Percentiles rank a stretch among this genome's conserved stretches.
phyloP scores from a whole-genome alignment of 2,329 filamentous ascomycete genomes.

The Graphiopsis chlorocephala region DNA sequence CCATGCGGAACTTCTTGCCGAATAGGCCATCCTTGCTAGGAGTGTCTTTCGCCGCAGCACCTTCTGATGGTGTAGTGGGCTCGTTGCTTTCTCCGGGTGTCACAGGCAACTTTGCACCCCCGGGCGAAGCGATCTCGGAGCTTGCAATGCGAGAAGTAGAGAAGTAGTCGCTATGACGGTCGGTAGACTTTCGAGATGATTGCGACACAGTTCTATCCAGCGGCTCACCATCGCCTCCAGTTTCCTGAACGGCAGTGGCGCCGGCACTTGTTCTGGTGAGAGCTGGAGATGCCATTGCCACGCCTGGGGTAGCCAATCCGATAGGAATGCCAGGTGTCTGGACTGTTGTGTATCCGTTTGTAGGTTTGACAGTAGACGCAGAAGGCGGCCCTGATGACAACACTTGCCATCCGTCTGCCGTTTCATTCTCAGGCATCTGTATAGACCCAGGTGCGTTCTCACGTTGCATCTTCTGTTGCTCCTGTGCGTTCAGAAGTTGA shows the following conservation, averaged over 20 bases:
- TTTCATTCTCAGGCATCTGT: conserved; percentile 47
- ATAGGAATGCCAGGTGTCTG: conserved; percentile 76
- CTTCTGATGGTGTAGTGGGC: conserved; percentile 47
- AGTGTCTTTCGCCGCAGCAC: conserved; percentile 50
- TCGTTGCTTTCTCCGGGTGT: conserved; percentile 34
- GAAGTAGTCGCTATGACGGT: conserved; percentile 72
- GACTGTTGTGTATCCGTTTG: conserved; percentile 60
- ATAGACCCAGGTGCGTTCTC: conserved; percentile 61
- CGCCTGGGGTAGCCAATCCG: conserved; percentile 50
- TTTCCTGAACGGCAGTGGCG: background rate
- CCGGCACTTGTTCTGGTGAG: conserved; percentile 40
- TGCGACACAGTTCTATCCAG: conserved; percentile 57
- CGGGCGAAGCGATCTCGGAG: conserved; percentile 34
- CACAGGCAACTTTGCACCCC: conserved; percentile 26
- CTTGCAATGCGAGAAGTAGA: conserved; percentile 56
- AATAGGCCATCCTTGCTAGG: conserved; percentile 58
- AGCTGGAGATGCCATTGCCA: conserved; percentile 26
- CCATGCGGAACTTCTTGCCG: conserved; percentile 79
- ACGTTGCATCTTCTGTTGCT: conserved; percentile 57
- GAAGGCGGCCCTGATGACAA: conserved; percentile 43
- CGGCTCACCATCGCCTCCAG: conserved; percentile 35
- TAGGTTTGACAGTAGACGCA: conserved; percentile 54
- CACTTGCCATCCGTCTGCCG: conserved; percentile 47
- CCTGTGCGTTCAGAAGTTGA: conserved; percentile 61
- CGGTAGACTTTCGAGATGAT: conserved; percentile 55